Base-by-base conservation (phyloP, 73 alveolate species). In the Blepharisma stoltei region DNA sequence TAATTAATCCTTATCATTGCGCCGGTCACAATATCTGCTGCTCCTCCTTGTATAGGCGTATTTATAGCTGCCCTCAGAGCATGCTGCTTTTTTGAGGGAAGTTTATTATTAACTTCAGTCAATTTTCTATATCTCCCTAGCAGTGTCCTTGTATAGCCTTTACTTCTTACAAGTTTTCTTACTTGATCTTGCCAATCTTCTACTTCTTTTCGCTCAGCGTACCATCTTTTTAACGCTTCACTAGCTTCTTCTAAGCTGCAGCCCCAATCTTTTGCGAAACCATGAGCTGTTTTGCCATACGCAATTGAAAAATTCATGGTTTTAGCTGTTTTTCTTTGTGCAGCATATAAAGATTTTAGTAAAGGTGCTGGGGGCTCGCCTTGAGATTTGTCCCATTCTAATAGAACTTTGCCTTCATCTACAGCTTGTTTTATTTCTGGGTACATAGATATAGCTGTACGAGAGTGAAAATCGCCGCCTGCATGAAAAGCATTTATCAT, bases 11-110 rank as follows among this genome's bases (percentile, higher is more conserved):
- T 82, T 0, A 91, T 90, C 99, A 95, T 95, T 14, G 98, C 98
- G 14, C 97, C 98, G 43, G 90, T 76, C 49, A 95, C 99, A n/a
- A 95, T 81, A 86, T 95, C 99, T 0, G 99, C 99, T 8, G 98
- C 99, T 7, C 99, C 95, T 50, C 99, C 99, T 82, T 94, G 88
- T 25, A 94, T 90, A 3, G 97, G 97, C 20, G 97, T 85, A 81
- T 92, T 94, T 32, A 92, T 90, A n/a, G 97, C 90, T 7, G 95
- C 95, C 49, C 99, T 82, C 53, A 85, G 73, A 9, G 95, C 98
- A 54, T 81, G 90, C 41, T 65, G 73, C 80, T 77, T 27, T 55
- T 73, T 25, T n/a, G 55, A 48, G 43, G n/a, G 46, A 11, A 65
- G 9, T 73, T 69, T 69, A 69, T 69, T 47, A 11, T 70, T 69